Evolutionary conservation across 768 basidiomycete genomes (phyloP), one percentile per base, ranked within the genome.

Genomic region (Rhodotorula diobovata): DNA sequence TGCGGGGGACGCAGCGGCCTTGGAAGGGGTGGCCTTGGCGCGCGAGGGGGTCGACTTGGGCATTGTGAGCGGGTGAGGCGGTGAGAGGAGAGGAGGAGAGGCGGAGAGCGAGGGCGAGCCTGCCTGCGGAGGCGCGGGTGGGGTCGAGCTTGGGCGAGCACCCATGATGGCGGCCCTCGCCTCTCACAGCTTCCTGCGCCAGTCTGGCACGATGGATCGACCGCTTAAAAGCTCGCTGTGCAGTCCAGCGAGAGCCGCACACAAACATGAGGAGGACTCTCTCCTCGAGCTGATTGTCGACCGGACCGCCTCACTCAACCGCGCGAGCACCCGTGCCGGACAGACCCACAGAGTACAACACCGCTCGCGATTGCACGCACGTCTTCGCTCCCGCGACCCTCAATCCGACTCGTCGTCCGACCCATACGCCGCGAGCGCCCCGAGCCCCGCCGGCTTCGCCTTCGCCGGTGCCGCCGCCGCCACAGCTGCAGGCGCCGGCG

Each of bases 391-490:
- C 41, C 11, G 14, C 41, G 12, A n/a, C 16, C 16, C 16, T 45
- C 48, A 67, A n/a, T 70, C 69, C 39, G 39, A 54, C 11, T 76
- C 75, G 35, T 48, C 45, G 50, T 76, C 75, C 23, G 66, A 68
- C 18, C 75, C 75, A 34, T 76, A 76, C 35, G 46, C 75, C 37
- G 71, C 75, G 25, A 76, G 46, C 14, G 51, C 67, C 15, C 69
- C 72, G n/a, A 76, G 46, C 20, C 68, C 74, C 10, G 39, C 50
- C n/a, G 61, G 18, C 55, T 50, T 79, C 12, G 81, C 41, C 41
- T 43, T 43, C 14, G 18, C 77, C 56, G 58, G 32, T 41, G 81
- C 76, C 53, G 78, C 77, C 61, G 79, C 79, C 20, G 77, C 75
- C 67, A 78, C 72, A 15, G 73, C 67, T 1, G 80, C 28, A 0